These are phyloP conservation scores for Fusarium piperis DNA, from an alignment of 2,329 filamentous ascomycete genomes.

Conservation along the genomic window DNA sequence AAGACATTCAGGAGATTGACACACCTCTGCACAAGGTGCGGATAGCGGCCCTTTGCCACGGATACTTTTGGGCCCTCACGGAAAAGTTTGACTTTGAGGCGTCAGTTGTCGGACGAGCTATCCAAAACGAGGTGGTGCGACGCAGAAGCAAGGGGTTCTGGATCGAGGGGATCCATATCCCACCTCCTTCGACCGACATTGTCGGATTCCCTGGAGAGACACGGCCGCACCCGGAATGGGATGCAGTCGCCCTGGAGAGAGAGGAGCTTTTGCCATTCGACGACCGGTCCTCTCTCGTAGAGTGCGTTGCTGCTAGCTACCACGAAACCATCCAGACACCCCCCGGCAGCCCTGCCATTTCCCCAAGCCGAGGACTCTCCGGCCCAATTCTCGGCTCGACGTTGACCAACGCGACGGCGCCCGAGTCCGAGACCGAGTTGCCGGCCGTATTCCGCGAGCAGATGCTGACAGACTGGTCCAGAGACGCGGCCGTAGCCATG, in stretches of 20 bases:
- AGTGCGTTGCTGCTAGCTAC: conserved; percentile 78
- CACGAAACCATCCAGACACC: conserved; percentile 69
- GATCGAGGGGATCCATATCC: conserved; percentile 78
- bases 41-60: conserved; percentile 85
- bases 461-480: conserved; percentile 83
- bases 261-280: conserved; percentile 80
- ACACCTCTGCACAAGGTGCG: conserved; percentile 78
- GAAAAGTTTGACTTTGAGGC: conserved; percentile 81
- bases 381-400: conserved; percentile 68
- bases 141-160: conserved; percentile 80
- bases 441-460: conserved; percentile 75
- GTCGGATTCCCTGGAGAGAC: conserved; percentile 65
- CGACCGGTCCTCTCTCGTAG: conserved; percentile 75
- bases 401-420: conserved; percentile 51
- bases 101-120: conserved; percentile 73
- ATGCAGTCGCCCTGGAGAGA: conserved; percentile 64
- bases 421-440: conserved; percentile 63
- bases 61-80: conserved; percentile 84
- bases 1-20: conserved; percentile 77
- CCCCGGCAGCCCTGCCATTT: conserved; percentile 73
- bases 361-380: conserved; percentile 72
- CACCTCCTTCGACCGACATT: conserved; percentile 70
- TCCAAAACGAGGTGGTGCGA: conserved; percentile 79
- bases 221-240: conserved; percentile 56
- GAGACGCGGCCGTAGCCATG: conserved; percentile 75